Conservation (phyloP, 2,329 filamentous ascomycete species). For the Paracorniculantispora psalliotae region DNA sequence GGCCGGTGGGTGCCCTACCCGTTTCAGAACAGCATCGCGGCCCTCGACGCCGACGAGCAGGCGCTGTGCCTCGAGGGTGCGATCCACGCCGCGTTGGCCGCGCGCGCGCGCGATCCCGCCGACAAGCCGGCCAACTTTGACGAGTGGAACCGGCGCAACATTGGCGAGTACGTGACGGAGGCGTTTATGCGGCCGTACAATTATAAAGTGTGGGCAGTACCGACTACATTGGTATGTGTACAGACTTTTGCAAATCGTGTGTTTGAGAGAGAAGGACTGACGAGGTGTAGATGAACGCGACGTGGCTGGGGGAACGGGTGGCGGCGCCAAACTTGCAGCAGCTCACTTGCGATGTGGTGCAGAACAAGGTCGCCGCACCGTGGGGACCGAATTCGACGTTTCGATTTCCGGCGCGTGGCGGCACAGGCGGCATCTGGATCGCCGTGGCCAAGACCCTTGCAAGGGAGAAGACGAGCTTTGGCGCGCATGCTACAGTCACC, state of each 20-base stretch:
- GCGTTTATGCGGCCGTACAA: slow-evolving; percentile 96
- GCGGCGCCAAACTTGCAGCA: slow-evolving; percentile 85
- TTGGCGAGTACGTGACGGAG: slow-evolving; percentile 76
- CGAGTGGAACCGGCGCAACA: slow-evolving; percentile 87
- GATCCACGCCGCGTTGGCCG: slow-evolving; percentile 81
- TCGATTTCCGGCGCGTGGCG: slow-evolving; percentile 84
- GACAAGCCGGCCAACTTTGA: slow-evolving; percentile 88
- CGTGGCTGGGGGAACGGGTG: slow-evolving; percentile 91
- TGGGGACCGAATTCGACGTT: slow-evolving; percentile 95
- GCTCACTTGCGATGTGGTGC: slow-evolving; percentile 80
- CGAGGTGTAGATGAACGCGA: slow-evolving; percentile 75
- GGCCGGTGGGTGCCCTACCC: slow-evolving; percentile 88
- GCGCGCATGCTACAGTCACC: slow-evolving; percentile 68
- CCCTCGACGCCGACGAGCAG: slow-evolving; percentile 88
- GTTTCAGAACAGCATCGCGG: slow-evolving; percentile 96
- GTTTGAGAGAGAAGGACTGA: not conserved
- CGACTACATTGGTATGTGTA: slow-evolving; percentile 72
- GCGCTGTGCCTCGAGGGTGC: slow-evolving; percentile 82
- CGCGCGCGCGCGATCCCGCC: slow-evolving; percentile 68
- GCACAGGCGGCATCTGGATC: slow-evolving; percentile 93
- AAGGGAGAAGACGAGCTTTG: slow-evolving; percentile 76
- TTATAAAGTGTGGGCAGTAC: slow-evolving; percentile 96
- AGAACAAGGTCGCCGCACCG: slow-evolving; percentile 83
- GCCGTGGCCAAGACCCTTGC: slow-evolving; percentile 83
- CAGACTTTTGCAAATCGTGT: not conserved